Evolutionary conservation across 2,329 filamentous ascomycete genomes (phyloP).

Genomic region (Trichoderma sp.): DNA sequence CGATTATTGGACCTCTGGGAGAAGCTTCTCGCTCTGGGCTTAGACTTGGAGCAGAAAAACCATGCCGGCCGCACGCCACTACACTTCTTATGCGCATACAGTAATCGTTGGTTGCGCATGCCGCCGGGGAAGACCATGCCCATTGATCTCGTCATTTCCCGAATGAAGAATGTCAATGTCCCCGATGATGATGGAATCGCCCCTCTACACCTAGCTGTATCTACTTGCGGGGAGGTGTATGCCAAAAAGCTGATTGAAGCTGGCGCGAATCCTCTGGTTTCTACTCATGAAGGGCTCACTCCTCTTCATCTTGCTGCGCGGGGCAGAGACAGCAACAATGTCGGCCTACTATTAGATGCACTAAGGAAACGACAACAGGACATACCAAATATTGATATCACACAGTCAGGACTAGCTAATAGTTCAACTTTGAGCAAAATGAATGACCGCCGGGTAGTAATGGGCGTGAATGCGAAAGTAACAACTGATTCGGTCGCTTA

Average conservation of each 20-base stretch:
- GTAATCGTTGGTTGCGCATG: background rate
- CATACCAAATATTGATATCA: background rate
- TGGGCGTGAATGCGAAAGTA: background rate
- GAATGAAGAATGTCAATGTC: constrained; percentile 17
- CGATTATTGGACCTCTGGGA: constrained; percentile 18
- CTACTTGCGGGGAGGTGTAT: constrained; percentile 22
- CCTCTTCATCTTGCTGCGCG: constrained; percentile 40
- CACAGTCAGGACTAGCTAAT: background rate
- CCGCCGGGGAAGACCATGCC: background rate
- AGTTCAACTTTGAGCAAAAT: background rate
- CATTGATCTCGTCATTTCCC: constrained; percentile 23
- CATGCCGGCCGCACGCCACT: constrained; percentile 25
- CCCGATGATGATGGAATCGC: constrained; percentile 21
- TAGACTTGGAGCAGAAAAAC: constrained; percentile 23
- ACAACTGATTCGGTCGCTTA: background rate
- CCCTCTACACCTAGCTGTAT: constrained; percentile 28
- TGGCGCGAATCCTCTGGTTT: constrained; percentile 33
- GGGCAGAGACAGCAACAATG: constrained; percentile 31
- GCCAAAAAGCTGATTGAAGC: constrained; percentile 33
- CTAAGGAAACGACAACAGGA: background rate
- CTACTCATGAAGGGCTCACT: constrained; percentile 35
- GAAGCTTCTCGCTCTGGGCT: constrained; percentile 18
- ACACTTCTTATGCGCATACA: constrained; percentile 23
- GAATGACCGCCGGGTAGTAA: background rate
- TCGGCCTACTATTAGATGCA: constrained; percentile 29